Evolutionary conservation across 306 rosid species (phyloP).

Genomic region (Pueraria montana): DNA sequence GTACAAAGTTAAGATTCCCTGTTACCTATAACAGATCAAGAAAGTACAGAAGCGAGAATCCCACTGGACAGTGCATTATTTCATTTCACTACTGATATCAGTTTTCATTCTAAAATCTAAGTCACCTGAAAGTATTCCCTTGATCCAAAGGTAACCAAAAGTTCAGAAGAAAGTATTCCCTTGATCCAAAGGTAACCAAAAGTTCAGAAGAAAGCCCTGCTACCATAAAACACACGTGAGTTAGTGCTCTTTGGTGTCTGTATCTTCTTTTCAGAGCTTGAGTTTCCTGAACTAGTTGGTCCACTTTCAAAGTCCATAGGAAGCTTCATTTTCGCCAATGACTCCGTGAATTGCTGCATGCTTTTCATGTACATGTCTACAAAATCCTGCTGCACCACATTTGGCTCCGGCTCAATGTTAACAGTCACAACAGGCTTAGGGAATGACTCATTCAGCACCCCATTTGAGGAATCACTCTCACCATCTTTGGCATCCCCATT

Average conservation of each 20-base stretch:
- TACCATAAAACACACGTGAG: constrained; percentile 92
- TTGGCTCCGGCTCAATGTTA: constrained; percentile 74
- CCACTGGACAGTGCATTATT: constrained; percentile 69
- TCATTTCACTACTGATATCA: constrained; percentile 62
- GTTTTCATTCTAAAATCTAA: constrained; percentile 60
- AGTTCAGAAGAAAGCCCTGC: constrained; percentile 93
- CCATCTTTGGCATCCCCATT: constrained; percentile 60
- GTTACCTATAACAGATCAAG: constrained; percentile 60
- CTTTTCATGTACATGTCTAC: constrained; percentile 99
- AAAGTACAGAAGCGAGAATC: constrained; percentile 56
- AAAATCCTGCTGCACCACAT: constrained; percentile 91
- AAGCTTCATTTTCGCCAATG: constrained; percentile 95
- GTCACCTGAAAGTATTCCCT: constrained; percentile 59
- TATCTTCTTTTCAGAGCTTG: constrained; percentile 80
- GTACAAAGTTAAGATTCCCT: constrained; percentile 64
- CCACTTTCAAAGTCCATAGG: constrained; percentile 86
- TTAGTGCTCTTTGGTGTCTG: constrained; percentile 62
- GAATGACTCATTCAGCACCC: constrained; percentile 54
- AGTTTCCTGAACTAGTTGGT: constrained; percentile 75
- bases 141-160: constrained; percentile 43
- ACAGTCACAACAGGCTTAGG: constrained; percentile 66
- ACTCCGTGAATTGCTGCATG: constrained; percentile 97
- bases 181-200: constrained; percentile 42
- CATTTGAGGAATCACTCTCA: constrained; percentile 66
- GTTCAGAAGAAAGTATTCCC: constrained; percentile 72